phyloP scores from a whole-genome alignment of 805 yeast genomes.

The Kurtzmaniella cleridarum region DNA sequence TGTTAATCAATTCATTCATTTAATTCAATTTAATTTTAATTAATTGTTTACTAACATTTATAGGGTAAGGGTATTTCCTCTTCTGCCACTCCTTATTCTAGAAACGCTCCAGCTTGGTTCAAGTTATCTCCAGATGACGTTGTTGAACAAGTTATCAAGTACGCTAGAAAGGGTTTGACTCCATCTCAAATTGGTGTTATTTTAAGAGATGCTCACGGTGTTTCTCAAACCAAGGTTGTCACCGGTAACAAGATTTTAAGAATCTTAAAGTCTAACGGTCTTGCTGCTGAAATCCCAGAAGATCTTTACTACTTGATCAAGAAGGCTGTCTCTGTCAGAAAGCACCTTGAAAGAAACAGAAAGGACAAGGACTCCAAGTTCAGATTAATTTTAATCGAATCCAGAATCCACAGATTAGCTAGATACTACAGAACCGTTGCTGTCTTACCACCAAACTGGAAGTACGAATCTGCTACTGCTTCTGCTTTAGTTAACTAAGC shows the following conservation, averaged over 20 bases:
- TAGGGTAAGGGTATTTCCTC: conserved; percentile 99
- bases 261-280: conserved; percentile 98
- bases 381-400: conserved; percentile 99
- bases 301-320: conserved; percentile 98
- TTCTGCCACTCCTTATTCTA: conserved; percentile 98
- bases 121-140: conserved; percentile 92
- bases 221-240: conserved; percentile 92
- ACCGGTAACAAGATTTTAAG: conserved; percentile 99
- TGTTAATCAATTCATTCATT: too few relatives aligned
- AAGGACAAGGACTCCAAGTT: conserved; percentile 99
- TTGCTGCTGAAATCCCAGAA: conserved; percentile 99
- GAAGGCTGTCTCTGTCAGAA: conserved; percentile 99
- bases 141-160: conserved; percentile 97
- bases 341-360: conserved; percentile 99
- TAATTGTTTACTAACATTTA: conserved; percentile 37
- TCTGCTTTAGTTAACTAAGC: conserved; percentile 97
- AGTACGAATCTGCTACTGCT: conserved; percentile 99
- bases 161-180: conserved; percentile 99
- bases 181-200: conserved; percentile 99
- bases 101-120: conserved; percentile 99
- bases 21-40: not conserved
- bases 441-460: conserved; percentile 99
- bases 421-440: conserved; percentile 99
- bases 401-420: conserved; percentile 99
- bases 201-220: conserved; percentile 99